These are phyloP conservation scores for Pyracantha coccinea DNA, from an alignment of 331 rosid genomes.

Conservation along the genomic window DNA sequence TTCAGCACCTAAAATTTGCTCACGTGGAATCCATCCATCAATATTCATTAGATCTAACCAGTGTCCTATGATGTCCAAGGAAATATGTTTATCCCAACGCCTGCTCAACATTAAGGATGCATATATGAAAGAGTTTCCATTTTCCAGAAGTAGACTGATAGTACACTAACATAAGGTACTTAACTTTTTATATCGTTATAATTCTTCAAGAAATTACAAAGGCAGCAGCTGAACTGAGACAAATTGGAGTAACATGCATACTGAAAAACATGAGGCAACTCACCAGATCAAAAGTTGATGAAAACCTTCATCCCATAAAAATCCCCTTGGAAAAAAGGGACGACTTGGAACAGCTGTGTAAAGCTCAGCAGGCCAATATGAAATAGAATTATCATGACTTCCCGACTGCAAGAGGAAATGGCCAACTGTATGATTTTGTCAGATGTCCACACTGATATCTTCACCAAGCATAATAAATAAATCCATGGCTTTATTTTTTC, in stretches of 20 bases:
- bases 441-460: slow-evolving; percentile 15
- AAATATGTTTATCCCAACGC: slow-evolving; percentile 89
- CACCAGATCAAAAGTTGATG: slow-evolving; percentile 91
- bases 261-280: slow-evolving; percentile 17
- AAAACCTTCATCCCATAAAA: slow-evolving; percentile 99
- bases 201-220: slow-evolving; percentile 6
- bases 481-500: too few relatives aligned
- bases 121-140: background rate
- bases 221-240: background rate
- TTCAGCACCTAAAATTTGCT: slow-evolving; percentile 94
- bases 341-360: slow-evolving; percentile 97
- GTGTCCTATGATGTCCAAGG: slow-evolving; percentile 87
- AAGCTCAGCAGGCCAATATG: slow-evolving; percentile 96
- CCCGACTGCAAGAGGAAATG: slow-evolving; percentile 54
- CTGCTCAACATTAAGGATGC: slow-evolving; percentile 35
- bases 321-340: slow-evolving; percentile 92
- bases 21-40: slow-evolving; percentile 99
- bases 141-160: background rate
- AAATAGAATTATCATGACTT: slow-evolving; percentile 37
- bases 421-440: slow-evolving; percentile 16
- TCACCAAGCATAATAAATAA: slow-evolving; percentile 10
- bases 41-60: slow-evolving; percentile 93
- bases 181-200: background rate
- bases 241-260: slow-evolving; percentile 1
- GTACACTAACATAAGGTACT: background rate